A percentile compares a stretch with the other conserved stretches of the same genome.
These are phyloP conservation scores for Dipsacomyces acuminosporus DNA, from an alignment of 371 early-diverging fungal genomes.

Conservation along the genomic window DNA sequence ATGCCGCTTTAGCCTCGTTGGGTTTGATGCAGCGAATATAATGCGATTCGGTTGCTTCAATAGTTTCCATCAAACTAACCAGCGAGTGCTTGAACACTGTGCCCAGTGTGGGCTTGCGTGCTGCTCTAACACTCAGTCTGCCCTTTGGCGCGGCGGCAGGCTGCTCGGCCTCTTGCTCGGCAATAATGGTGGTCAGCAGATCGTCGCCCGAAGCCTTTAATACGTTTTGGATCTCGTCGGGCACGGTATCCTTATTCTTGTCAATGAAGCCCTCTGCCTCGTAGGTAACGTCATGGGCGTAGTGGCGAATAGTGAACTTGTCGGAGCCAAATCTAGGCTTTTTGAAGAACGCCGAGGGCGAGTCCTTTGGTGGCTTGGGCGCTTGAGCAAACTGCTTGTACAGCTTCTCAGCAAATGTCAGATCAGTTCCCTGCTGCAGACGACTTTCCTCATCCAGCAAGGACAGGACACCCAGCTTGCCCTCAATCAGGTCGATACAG, in stretches of 20 bases:
- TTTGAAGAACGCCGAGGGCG: constrained; percentile 67
- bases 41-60: constrained; percentile 85
- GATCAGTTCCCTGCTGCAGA: constrained; percentile 87
- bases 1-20: constrained; percentile 86
- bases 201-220: constrained; percentile 20
- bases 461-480: constrained; percentile 89
- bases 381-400: constrained; percentile 62
- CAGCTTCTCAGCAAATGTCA: constrained; percentile 77
- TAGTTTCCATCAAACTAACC: constrained; percentile 89
- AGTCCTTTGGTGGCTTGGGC: constrained; percentile 3
- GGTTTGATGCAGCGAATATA: constrained; percentile 99
- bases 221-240: constrained; percentile 52
- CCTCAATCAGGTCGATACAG: constrained; percentile 99
- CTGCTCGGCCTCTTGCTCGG: constrained; percentile 2
- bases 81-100: constrained; percentile 83
- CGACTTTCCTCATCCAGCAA: constrained; percentile 94
- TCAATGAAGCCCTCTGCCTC: constrained; percentile 93
- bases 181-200: constrained; percentile 12
- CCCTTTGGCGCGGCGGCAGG: background rate
- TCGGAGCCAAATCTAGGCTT: constrained; percentile 84
- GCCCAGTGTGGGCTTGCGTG: constrained; percentile 82
- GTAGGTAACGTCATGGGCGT: constrained; percentile 89
- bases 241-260: constrained; percentile 98
- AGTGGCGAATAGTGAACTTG: constrained; percentile 84
- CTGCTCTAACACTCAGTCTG: constrained; percentile 41